Evolutionary conservation across 75 land plant species (phyloP).

Genomic region (Ceratopteris richardii): DNA sequence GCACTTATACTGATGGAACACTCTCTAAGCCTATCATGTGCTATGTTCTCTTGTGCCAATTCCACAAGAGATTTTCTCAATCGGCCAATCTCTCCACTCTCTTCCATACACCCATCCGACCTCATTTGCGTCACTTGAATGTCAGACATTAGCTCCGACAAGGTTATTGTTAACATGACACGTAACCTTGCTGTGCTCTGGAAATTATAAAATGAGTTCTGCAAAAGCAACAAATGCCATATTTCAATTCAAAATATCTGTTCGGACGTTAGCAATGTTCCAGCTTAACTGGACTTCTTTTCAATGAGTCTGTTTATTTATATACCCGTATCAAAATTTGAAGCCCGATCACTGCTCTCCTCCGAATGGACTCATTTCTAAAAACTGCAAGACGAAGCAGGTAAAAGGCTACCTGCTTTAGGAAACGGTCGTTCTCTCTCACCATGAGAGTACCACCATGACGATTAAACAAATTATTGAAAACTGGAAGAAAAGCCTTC

Average conservation of each 20-base stretch:
- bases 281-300: too few relatives aligned
- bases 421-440: conserved; percentile 90
- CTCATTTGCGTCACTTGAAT: conserved; percentile 96
- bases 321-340: conserved; percentile 91
- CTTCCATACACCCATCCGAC: conserved; percentile 81
- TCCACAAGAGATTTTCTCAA: conserved; percentile 78
- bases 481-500: conserved; percentile 86
- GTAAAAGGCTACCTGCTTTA: conserved; percentile 95
- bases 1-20: conserved; percentile 61
- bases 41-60: conserved; percentile 56
- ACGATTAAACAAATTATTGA: conserved; percentile 65
- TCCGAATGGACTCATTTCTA: conserved; percentile 85
- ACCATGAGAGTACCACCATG: conserved; percentile 95
- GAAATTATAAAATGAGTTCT: conserved; percentile 84
- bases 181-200: conserved; percentile 78
- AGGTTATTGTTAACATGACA: conserved; percentile 93
- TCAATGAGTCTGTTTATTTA: too few relatives aligned
- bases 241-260: not conserved
- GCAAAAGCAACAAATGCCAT: too few relatives aligned
- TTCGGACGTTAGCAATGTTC: too few relatives aligned
- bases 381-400: conserved; percentile 91
- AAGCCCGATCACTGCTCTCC: conserved; percentile 84
- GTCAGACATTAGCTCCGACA: conserved; percentile 97
- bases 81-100: conserved; percentile 88
- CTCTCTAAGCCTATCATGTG: conserved; percentile 44